A percentile compares a stretch with the other conserved stretches of the same genome.
Evolutionary conservation across 306 rosid species (phyloP).

Genomic region (Casuarina equisetifolia): DNA sequence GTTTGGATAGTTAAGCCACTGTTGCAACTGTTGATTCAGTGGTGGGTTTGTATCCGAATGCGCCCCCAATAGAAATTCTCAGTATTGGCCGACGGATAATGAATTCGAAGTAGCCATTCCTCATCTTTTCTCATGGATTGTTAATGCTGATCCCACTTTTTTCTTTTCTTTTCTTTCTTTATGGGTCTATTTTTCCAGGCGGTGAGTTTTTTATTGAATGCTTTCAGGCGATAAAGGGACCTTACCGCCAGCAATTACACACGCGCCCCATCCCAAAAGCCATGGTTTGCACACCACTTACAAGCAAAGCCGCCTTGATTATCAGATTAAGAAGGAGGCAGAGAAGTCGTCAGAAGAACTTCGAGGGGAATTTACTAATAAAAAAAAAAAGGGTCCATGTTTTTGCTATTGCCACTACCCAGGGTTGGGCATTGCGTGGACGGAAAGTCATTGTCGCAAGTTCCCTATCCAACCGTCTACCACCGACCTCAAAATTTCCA

Average conservation of each 20-base stretch:
- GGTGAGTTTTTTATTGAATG: neutral
- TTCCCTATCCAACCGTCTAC: neutral
- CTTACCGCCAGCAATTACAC: conserved; percentile 2
- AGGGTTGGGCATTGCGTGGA: conserved; percentile 51
- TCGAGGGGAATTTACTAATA: neutral
- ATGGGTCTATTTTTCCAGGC: neutral
- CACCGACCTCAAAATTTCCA: conserved; percentile 45
- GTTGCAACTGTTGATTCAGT: neutral
- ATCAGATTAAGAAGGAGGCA: too few species aligned
- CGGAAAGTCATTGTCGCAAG: conserved; percentile 38
- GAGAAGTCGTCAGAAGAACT: too few species aligned
- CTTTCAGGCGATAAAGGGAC: neutral
- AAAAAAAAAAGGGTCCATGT: neutral
- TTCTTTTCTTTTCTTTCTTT: neutral
- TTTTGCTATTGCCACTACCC: conserved; percentile 22
- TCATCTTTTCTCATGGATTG: too few species aligned
- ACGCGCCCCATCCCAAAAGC: neutral
- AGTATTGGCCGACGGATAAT: too few species aligned
- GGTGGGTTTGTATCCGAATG: too few species aligned
- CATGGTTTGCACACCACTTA: neutral
- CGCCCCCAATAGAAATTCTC: too few species aligned
- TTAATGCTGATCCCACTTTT: neutral
- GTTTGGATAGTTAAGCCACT: neutral
- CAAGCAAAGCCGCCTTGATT: too few species aligned
- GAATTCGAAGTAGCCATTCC: too few species aligned